Evolutionary conservation across 139 green algal species (phyloP), one percentile per base, ranked within the genome.

Genomic region (Zygnema cylindricum): DNA sequence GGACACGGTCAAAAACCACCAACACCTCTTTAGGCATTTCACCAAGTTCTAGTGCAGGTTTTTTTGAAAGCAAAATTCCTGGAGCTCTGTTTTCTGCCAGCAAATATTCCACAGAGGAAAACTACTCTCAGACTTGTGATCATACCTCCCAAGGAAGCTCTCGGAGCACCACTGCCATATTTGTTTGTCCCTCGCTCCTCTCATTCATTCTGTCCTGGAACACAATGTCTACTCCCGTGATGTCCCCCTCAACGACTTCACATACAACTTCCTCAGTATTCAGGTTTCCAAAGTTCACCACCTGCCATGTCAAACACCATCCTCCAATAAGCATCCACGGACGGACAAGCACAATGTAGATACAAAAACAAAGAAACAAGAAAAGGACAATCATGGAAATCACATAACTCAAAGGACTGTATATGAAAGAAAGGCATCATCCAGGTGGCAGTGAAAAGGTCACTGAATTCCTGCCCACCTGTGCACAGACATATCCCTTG

Each of bases 261-360:
- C 88, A 95, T 16, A 92, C 84, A 21, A 98, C 84, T 2, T 95
- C 69, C 22, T 94, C 94, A 23, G 92, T 95, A 43, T 95, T 93
- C 93, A 98, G 94, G 81, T 95, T 95, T n/a, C 94, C 94, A 55
- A 96, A 97, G 38, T 88, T 86, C 32, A 90, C 82, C 55, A 90
- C 85, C 83, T 88, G 83, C 38, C n/a, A n/a, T n/a, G n/a, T n/a
- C n/a, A n/a, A 30, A 25, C 25, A 73, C 30, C 57, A 30, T 30
- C 57, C 30, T 30, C 57, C 57, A 81, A 40, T 40, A 22, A 21
- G 73, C 22, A 33, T 22, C 21, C 73, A 81, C 73, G 35, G 43
- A 81, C 35, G 43, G 30, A 22, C 73, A 21, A 81, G 23, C 35
- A 35, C 21, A 22, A 35, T 22, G 16, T 81, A 23, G 23, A 40